phyloP scores from a whole-genome alignment of 1,139 yeast genomes.

The Protomyces macrosporus region DNA sequence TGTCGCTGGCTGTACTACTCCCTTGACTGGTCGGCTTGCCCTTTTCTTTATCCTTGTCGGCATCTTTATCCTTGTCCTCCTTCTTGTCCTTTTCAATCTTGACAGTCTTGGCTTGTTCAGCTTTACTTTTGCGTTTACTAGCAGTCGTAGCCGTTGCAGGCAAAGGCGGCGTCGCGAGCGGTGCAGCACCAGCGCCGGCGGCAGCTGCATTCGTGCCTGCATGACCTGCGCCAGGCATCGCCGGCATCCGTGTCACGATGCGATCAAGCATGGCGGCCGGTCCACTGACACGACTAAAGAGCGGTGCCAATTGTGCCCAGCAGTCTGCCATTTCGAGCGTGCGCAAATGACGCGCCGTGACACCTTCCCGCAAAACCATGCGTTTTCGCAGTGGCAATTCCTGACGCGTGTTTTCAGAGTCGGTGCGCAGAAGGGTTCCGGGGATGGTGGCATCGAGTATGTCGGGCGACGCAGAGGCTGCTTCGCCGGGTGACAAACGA shows the following conservation, averaged over 20 bases:
- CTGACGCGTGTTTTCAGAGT: conserved; percentile 5
- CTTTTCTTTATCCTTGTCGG: background rate
- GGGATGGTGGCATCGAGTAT: background rate
- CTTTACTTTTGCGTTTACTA: background rate
- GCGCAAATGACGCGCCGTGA: conserved; percentile 20
- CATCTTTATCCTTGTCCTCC: background rate
- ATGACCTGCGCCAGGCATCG: background rate
- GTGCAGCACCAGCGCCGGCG: background rate
- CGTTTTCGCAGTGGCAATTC: conserved; percentile 10
- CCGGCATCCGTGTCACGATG: conserved; percentile 9
- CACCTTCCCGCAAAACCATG: conserved; percentile 12
- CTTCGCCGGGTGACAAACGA: background rate
- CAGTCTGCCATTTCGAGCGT: conserved; percentile 14
- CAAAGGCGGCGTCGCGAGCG: background rate
- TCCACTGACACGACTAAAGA: conserved; percentile 2
- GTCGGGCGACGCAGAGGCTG: background rate
- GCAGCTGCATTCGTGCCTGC: too few relatives aligned
- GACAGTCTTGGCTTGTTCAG: background rate
- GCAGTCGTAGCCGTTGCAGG: background rate
- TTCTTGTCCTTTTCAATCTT: background rate
- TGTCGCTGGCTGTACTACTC: background rate
- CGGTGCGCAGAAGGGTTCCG: background rate
- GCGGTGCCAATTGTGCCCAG: conserved; percentile 15
- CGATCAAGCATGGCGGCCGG: conserved; percentile 1
- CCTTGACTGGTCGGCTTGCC: background rate